phyloP scores from a whole-genome alignment of 768 basidiomycete genomes.

The Hygrocybe coccinea region DNA sequence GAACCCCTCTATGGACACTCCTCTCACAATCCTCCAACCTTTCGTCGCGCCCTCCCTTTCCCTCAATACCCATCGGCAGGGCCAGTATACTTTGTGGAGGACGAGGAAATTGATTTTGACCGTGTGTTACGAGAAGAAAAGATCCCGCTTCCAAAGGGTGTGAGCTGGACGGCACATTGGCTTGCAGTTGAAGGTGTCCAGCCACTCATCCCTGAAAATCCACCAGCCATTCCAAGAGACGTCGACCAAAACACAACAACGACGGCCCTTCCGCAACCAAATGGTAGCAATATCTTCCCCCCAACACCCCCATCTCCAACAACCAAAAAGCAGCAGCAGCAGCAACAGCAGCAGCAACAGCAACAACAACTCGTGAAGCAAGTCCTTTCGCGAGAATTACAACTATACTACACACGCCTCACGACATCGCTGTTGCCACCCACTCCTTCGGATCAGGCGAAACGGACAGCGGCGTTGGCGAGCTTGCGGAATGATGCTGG shows the following conservation, averaged over 20 bases:
- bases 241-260: conserved; percentile 20
- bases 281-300: conserved; percentile 1
- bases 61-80: conserved; percentile 50
- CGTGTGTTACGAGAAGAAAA: conserved; percentile 84
- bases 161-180: conserved; percentile 94
- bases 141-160: conserved; percentile 71
- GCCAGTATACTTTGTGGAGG: conserved; percentile 87
- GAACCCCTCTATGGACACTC: conserved; percentile 91
- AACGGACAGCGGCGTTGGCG: conserved; percentile 84
- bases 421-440: conserved; percentile 79
- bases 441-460: conserved; percentile 51
- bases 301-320: conserved; percentile 10
- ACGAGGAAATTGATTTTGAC: conserved; percentile 97
- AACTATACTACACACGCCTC: conserved; percentile 89
- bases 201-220: conserved; percentile 93
- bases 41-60: conserved; percentile 55
- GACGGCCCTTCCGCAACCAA: conserved; percentile 1
- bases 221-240: conserved; percentile 70
- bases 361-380: conserved; percentile 83
- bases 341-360: conserved; percentile 47
- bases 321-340: conserved; percentile 24
- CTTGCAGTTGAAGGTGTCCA: conserved; percentile 97
- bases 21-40: conserved; percentile 56
- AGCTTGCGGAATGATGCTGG: conserved; percentile 88
- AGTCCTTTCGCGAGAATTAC: conserved; percentile 87